Evolutionary conservation across 2,329 filamentous ascomycete species (phyloP).

Genomic region (Alternaria sp.): DNA sequence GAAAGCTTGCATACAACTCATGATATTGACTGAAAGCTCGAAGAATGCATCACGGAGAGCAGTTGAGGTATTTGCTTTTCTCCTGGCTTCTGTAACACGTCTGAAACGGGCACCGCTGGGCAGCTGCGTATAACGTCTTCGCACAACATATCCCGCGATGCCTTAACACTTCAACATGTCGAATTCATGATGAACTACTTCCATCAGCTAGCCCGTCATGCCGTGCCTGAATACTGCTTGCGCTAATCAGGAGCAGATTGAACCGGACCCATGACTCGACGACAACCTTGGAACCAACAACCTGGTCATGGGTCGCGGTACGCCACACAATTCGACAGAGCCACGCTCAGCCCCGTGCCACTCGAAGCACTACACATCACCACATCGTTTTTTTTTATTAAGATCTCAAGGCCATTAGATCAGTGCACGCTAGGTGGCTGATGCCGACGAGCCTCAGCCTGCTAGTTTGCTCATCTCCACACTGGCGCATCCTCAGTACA

Average conservation of each 20-base stretch:
- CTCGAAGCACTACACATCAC: slow-evolving; percentile 12
- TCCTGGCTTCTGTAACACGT: slow-evolving; percentile 29
- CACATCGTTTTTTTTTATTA: slow-evolving; percentile 6
- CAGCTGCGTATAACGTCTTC: background rate
- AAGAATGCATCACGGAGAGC: slow-evolving; percentile 8
- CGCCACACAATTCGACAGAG: background rate
- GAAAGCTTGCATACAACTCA: slow-evolving; percentile 20
- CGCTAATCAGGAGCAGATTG: background rate
- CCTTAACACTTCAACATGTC: background rate
- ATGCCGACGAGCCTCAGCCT: background rate
- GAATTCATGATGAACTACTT: background rate
- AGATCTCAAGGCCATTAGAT: background rate
- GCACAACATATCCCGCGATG: background rate
- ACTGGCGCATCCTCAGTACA: slow-evolving; percentile 1
- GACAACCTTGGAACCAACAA: background rate
- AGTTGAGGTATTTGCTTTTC: slow-evolving; percentile 15
- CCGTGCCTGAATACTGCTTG: background rate
- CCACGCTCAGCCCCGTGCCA: slow-evolving; percentile 13
- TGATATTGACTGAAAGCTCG: slow-evolving; percentile 13
- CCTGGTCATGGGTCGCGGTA: background rate
- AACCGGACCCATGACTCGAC: slow-evolving; percentile 1
- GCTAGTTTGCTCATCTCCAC: slow-evolving; percentile 6
- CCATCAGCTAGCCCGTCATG: background rate
- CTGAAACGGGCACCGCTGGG: slow-evolving; percentile 26
- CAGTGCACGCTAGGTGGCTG: slow-evolving; percentile 10